Conservation (phyloP, 2,329 filamentous ascomycete species). For the Phialophora chinensis region DNA sequence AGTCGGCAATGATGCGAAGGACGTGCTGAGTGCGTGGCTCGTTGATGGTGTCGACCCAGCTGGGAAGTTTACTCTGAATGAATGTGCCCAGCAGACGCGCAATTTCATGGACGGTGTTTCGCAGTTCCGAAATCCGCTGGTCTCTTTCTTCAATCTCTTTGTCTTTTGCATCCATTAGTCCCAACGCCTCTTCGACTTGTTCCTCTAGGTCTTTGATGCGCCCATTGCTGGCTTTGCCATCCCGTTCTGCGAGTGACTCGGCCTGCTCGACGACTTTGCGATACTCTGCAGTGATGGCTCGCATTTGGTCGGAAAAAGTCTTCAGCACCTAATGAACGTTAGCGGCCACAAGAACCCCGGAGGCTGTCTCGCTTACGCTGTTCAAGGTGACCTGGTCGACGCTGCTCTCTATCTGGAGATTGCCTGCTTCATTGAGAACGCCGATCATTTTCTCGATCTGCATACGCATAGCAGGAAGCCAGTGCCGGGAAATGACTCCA, state of each 20-base stretch:
- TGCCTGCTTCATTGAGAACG: slow-evolving; percentile 28
- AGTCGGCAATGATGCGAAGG: slow-evolving; percentile 32
- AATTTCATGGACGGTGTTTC: slow-evolving; percentile 29
- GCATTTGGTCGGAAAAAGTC: slow-evolving; percentile 24
- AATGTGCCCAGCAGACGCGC: slow-evolving; percentile 32
- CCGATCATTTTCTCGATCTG: slow-evolving; percentile 27
- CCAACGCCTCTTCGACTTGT: slow-evolving; percentile 22
- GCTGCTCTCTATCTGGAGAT: slow-evolving; percentile 25
- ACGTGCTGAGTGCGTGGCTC: slow-evolving; percentile 32
- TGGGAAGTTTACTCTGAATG: slow-evolving; percentile 28
- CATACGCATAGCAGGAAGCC: slow-evolving; percentile 32
- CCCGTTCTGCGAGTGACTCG: slow-evolving; percentile 34
- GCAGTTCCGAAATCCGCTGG: slow-evolving; percentile 25
- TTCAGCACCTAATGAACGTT: slow-evolving; percentile 28
- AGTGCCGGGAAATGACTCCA: slow-evolving; percentile 22
- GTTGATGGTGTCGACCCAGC: slow-evolving; percentile 18
- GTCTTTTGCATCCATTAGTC: slow-evolving; percentile 27
- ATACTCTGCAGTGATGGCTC: slow-evolving; percentile 28
- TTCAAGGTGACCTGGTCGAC: slow-evolving; percentile 25
- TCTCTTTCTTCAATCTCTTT: slow-evolving; percentile 27
- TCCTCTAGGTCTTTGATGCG: slow-evolving; percentile 30
- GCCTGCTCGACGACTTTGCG: slow-evolving; percentile 32
- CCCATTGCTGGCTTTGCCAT: slow-evolving; percentile 21
- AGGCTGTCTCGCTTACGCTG: slow-evolving; percentile 6
- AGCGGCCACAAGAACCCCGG: slow-evolving; percentile 4